Base-by-base conservation (phyloP, 129 eudicot genomes). In the Escallonia rubra region DNA sequence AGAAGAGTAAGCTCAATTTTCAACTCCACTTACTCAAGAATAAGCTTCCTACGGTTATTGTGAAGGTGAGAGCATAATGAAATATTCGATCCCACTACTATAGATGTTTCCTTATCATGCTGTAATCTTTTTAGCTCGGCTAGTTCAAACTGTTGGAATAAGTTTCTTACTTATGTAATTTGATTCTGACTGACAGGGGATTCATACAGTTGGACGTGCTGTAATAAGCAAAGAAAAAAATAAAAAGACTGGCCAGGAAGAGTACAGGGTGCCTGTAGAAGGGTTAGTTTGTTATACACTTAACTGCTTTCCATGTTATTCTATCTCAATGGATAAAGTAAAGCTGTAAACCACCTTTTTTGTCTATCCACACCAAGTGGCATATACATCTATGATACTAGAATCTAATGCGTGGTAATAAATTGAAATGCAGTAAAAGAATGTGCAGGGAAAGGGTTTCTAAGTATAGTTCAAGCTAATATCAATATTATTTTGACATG, bases 131-230 rank as follows among this genome's bases (percentile, higher is more conserved):
- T n/a, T 62, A 7, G 46, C 63, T 41, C 55, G 13, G 11, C 44
- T 16, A 12, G 39, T 52, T 38, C 61, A 61, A 60, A 59, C 42
- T 16, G 40, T 42, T 49, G 2, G 41, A 34, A 43, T 49, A 2
- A 56, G 53, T 69, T 41, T 44, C 3, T 49, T 54, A 60, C 11
- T 39, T 23, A 2, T 23, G 8, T 64, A 8, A 9, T 11, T 41
- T 40, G 67, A 34, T 8, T 12, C 47, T 59, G 64, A 23, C 43
- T 77, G 76, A 8, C 87, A 92, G 98, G 98, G 98, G n/a, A 89
- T 89, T 62, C 75, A 76, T 78, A 78, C 92, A n/a, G 74, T 93
- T 66, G 95, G 89, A 73, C 91, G 98, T 13, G 95, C 83, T 42
- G 85, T 93, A 62, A 80, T 89, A 69, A 84, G 76, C 74, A 82